Evolutionary conservation across 768 basidiomycete species (phyloP).

Genomic region (Kwoniella dendrophila): DNA sequence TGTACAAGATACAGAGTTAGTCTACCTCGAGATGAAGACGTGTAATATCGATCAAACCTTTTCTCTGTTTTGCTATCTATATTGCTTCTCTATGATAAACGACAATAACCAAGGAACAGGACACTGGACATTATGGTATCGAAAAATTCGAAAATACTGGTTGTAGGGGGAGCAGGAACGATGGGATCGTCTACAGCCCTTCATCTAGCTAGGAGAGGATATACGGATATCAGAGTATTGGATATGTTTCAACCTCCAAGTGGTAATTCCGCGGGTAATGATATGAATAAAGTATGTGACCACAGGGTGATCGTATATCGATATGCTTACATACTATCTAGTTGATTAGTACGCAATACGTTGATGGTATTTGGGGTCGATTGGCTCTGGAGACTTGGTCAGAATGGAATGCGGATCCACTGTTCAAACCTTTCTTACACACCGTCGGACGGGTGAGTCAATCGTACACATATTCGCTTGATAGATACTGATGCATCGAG

Average conservation of each 20-base stretch:
- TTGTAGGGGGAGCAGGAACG: constrained; percentile 53
- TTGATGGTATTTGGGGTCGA: constrained; percentile 18
- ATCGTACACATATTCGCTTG: not conserved
- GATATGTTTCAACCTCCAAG: constrained; percentile 46
- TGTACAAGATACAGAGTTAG: no score
- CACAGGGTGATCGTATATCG: not conserved
- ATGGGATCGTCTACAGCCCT: constrained; percentile 54
- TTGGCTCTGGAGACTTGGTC: constrained; percentile 42
- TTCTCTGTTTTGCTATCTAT: no score
- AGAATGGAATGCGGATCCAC: constrained; percentile 44
- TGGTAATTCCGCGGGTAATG: constrained; percentile 45
- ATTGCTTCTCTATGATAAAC: no score
- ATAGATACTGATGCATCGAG: constrained; percentile 1
- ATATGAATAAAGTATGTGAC: constrained; percentile 52
- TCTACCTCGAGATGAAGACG: no score
- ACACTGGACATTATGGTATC: constrained; percentile 1
- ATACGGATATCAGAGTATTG: constrained; percentile 44
- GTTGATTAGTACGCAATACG: constrained; percentile 7
- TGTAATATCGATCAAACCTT: no score
- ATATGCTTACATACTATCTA: not conserved
- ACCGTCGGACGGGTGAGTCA: constrained; percentile 44
- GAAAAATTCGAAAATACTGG: constrained; percentile 26
- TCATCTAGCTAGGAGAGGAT: constrained; percentile 49
- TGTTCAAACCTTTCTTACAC: constrained; percentile 48
- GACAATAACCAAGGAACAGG: no score